Base-by-base conservation (phyloP, 805 yeast genomes). In the Barnettozyma populi region DNA sequence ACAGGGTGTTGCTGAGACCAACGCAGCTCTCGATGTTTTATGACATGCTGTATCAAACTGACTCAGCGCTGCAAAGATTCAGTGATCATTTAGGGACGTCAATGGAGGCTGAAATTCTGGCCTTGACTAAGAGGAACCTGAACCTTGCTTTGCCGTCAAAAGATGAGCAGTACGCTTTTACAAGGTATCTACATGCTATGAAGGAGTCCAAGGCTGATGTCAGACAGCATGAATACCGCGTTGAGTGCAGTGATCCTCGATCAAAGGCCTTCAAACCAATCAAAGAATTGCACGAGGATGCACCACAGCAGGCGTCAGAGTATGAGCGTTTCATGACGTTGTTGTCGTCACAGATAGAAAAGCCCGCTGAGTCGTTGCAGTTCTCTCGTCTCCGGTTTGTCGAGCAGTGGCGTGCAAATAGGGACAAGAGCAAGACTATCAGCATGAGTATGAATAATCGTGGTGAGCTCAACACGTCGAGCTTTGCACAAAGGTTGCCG, bases 271-370 rank as follows among this genome's bases (percentile, higher is more conserved):
- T 71, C 32, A 70, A 70, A 14, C 75, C 76, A 5, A 70, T 57
- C 52, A 68, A 74, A 32, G 75, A 71, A 45, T 73, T 83, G 40
- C 89, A 82, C 56, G 90, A 83, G 59, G 89, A 84, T 53, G 61
- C 72, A 23, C 79, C 82, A 35, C 96, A 89, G 61, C 86, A 86
- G 56, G 78, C 82, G 48, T 80, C 90, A 2, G 95, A 89, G 54
- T 89, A 86, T 68, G 98, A 94, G 65, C 95, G 88, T 61, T 72
- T 90, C 61, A 92, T 92, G 98, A 71, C 83, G 27, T 73, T 80
- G 9, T 69, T 82, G 74, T 75, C 74, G 53, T 43, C 14, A 43
- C 64, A 36, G 68, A 72, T 7, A 53, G 52, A 10, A 11, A 43
- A 43, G 19, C 46, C 51, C 1, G 31, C 60, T 25, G 72, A 69